These are phyloP conservation scores for Pleurotus tuoliensis DNA, from an alignment of 768 basidiomycete genomes.

Conservation along the genomic window DNA sequence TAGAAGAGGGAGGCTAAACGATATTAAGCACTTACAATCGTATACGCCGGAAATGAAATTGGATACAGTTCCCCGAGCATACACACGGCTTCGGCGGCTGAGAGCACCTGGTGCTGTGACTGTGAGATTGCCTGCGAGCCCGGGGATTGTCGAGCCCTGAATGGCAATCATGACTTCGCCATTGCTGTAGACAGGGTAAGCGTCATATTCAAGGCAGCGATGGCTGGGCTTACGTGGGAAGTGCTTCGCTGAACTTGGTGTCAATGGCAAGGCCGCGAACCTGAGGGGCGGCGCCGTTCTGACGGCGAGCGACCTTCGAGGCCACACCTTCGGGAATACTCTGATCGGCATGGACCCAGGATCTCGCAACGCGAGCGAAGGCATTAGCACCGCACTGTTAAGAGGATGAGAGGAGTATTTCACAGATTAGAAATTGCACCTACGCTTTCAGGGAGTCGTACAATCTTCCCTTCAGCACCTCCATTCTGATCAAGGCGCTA, in stretches of 20 bases:
- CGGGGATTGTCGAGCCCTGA: constrained; percentile 1
- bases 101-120: background rate
- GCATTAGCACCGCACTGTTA: constrained; percentile 34
- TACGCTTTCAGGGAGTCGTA: constrained; percentile 51
- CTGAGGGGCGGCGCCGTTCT: constrained; percentile 28
- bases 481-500: constrained; percentile 33
- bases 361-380: constrained; percentile 36
- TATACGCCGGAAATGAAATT: background rate
- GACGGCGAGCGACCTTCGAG: constrained; percentile 20
- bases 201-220: background rate
- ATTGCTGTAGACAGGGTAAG: background rate
- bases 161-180: constrained; percentile 1
- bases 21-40: background rate
- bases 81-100: background rate
- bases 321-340: constrained; percentile 30
- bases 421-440: constrained; percentile 28
- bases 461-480: constrained; percentile 48
- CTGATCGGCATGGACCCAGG: constrained; percentile 40
- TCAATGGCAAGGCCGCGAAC: constrained; percentile 40
- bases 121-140: background rate
- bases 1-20: background rate
- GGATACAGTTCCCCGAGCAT: background rate
- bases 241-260: constrained; percentile 29
- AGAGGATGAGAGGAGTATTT: constrained; percentile 19
- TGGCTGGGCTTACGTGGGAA: constrained; percentile 16